Base-by-base conservation (phyloP, 2,329 filamentous ascomycete genomes). In the Cladorrhinum sp. region DNA sequence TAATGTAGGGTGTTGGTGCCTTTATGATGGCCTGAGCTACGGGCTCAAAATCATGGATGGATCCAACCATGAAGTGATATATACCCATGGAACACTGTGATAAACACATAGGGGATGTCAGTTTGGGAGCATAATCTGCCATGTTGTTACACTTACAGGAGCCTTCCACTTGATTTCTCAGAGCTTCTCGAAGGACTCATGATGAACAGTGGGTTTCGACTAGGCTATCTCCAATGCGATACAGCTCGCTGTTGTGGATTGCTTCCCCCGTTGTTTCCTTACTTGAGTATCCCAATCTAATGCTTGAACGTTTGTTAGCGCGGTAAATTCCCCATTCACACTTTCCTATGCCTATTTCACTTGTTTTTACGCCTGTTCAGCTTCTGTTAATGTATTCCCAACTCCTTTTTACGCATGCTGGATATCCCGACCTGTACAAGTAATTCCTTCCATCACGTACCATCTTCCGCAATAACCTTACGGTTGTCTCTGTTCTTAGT, bases 31-130 rank as follows among this genome's bases (percentile, higher is more conserved):
- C 41, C 18, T 71, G 65, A 20, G 68, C 71, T 2, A 73, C 65
- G 3, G 73, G 72, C 59, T 74, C 66, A 60, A 75, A 74, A 59
- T 74, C 73, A 41, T 63, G 49, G 25, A 65, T 66, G 7, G 61
- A 57, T 7, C 70, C 72, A 56, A 71, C 73, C 70, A 74, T 74
- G 63, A 75, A 75, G 4, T 72, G 73, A 65, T 75, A 75, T n/a
- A 74, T 55, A 4, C 72, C 72, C 69, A 66, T 68, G 29, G 57
- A 18, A 57, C 65, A 65, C 61, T 65, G 16, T 16, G n/a, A 36
- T 25, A 22, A 36, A 8, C 18, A 5, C 20, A 4, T 27, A 18
- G n/a, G 23, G 10, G 41, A 22, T 13, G 25, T 25, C 16, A 12
- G n/a, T 5, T 27, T 16, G n/a, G 22, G 48, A 56, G 2, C n/a